Base-by-base conservation (phyloP, 257 asterid species). In the Catharanthus roseus region DNA sequence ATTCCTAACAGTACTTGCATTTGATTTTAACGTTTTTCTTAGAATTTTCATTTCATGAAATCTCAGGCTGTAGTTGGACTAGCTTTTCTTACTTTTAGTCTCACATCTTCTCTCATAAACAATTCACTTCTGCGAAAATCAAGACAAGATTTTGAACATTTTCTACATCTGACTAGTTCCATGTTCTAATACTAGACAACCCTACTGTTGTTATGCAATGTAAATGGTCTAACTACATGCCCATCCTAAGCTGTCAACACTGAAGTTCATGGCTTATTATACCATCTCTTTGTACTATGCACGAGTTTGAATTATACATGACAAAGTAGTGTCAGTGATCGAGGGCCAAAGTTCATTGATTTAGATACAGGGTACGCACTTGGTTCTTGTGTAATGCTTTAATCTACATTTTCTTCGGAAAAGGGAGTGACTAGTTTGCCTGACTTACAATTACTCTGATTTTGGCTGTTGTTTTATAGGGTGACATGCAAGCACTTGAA, bases 401-500 rank as follows among this genome's bases (percentile, higher is more conserved):
- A 29, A 58, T 29, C 9, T 29, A 33, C 31, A 10, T 62, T 34
- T 56, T 56, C 36, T 11, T 62, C 29, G 0, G 67, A 62, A 62
- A 34, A 19, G 24, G 28, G 6, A 29, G 45, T 62, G 16, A 34
- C 34, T 34, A 9, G 18, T 24, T 38, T 57, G 33, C 55, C 9
- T 3, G 41, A 11, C 33, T 23, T 41, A 57, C 36, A 18, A 67
- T 50, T 50, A 67, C 21, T 28, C 72, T 75, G 55, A 82, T 72
- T 10, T 38, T 41, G 44, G 34, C 75, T 36, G 56, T 62, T 85
- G 51, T 81, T 77, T 16, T 81, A 77, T 66, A 95, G 97, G 99
- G 99, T 47, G 99, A 95, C 79, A 80, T 95, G 89, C 97, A 88
- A 77, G 96, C 99, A 38, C 85, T 95, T 68, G 97, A 91, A 84